A percentile compares a stretch with the other conserved stretches of the same genome.
These are phyloP conservation scores for Boletus semigastroideus DNA, from an alignment of 1,284 basidiomycete genomes.

Conservation along the genomic window DNA sequence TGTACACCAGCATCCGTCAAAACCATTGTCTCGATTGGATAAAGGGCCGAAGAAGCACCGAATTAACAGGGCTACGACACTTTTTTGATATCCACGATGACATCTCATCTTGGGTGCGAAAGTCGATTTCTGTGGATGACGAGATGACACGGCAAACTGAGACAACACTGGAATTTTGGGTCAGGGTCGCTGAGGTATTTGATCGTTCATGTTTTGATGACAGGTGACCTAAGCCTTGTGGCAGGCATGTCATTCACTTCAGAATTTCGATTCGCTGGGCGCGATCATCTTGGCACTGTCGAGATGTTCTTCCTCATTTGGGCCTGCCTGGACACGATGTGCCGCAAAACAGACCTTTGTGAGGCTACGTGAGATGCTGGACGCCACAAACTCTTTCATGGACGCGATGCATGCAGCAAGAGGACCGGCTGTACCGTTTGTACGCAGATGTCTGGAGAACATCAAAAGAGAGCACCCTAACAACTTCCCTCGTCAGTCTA, in stretches of 20 bases:
- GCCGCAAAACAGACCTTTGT: constrained; percentile 51
- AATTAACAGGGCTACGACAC: constrained; percentile 45
- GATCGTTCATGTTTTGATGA: constrained; percentile 17
- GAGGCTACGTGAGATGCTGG: constrained; percentile 51
- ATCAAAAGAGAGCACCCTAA: constrained; percentile 50
- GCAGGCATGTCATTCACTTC: constrained; percentile 64
- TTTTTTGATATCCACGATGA: constrained; percentile 64
- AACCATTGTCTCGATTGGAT: constrained; percentile 62
- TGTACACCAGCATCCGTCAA: constrained; percentile 58
- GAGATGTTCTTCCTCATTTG: constrained; percentile 50
- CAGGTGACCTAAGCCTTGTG: not conserved
- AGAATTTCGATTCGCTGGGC: constrained; percentile 69
- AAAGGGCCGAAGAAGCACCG: constrained; percentile 39
- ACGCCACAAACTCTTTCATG: constrained; percentile 58
- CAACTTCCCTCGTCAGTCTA: constrained; percentile 21
- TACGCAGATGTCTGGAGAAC: constrained; percentile 62
- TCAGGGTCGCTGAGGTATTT: constrained; percentile 69
- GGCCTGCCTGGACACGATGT: constrained; percentile 69
- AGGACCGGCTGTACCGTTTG: constrained; percentile 66
- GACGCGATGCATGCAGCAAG: constrained; percentile 47
- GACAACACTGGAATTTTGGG: constrained; percentile 70
- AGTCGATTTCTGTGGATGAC: constrained; percentile 54
- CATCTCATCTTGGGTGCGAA: constrained; percentile 64
- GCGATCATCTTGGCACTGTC: constrained; percentile 62
- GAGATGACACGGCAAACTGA: constrained; percentile 53